Percentiles rank a stretch among this genome's conserved stretches.
These are phyloP conservation scores for Triangularia verruculosa DNA, from an alignment of 2,329 filamentous ascomycete genomes.

Conservation along the genomic window DNA sequence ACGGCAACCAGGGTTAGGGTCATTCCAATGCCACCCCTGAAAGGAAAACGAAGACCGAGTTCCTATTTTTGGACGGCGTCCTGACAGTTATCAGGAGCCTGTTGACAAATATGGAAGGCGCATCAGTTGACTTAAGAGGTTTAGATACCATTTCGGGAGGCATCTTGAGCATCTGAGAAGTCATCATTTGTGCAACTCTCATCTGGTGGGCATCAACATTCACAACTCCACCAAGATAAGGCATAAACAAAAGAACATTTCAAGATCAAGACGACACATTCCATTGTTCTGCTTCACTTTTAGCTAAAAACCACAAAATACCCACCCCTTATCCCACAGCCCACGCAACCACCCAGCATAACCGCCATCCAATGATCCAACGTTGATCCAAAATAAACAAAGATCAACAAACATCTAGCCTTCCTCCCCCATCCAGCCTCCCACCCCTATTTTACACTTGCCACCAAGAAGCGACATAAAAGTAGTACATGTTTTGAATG, in stretches of 20 bases:
- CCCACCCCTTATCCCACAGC: background rate
- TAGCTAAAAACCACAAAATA: background rate
- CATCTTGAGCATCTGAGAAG: too few relatives aligned
- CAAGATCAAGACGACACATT: constrained; percentile 3
- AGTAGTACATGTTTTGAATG: background rate
- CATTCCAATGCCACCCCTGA: too few relatives aligned
- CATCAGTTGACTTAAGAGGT: too few relatives aligned
- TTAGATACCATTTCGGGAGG: too few relatives aligned
- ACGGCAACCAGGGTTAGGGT: too few relatives aligned
- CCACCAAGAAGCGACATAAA: background rate
- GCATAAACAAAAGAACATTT: background rate
- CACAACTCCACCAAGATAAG: background rate
- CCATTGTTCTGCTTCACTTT: constrained; percentile 8
- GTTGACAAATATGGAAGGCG: too few relatives aligned
- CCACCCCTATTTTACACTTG: constrained; percentile 4
- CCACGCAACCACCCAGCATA: background rate
- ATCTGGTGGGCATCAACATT: too few relatives aligned
- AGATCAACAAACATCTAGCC: background rate
- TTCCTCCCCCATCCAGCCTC: background rate
- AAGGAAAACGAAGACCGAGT: too few relatives aligned
- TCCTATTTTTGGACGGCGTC: too few relatives aligned
- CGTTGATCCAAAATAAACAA: background rate
- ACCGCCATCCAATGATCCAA: background rate
- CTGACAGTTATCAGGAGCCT: too few relatives aligned
- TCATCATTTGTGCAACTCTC: too few relatives aligned